phyloP scores from a whole-genome alignment of 352 stramenopile genomes.

The Phytopythium aichiense region DNA sequence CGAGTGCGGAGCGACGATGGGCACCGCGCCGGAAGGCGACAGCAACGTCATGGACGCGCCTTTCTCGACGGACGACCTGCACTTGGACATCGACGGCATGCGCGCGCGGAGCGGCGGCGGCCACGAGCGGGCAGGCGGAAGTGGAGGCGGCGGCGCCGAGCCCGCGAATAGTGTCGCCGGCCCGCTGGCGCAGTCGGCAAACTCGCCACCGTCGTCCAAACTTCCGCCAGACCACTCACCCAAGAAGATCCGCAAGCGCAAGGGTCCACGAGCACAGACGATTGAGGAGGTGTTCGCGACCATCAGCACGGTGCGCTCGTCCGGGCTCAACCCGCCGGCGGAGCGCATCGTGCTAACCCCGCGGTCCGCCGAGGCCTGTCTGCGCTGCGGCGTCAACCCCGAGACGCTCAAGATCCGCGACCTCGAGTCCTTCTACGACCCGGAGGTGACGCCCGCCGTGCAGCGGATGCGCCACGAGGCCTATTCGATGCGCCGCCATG shows the following conservation, averaged over 20 bases:
- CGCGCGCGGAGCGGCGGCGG: background rate
- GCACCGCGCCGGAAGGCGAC: background rate
- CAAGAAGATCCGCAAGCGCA: conserved; percentile 59
- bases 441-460: conserved; percentile 73
- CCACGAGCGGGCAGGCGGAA: conserved; percentile 3
- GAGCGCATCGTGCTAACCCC: conserved; percentile 86
- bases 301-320: conserved; percentile 65
- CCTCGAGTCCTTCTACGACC: conserved; percentile 89
- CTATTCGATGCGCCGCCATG: conserved; percentile 88
- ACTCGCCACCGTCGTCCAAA: background rate
- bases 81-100: conserved; percentile 26
- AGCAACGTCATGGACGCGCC: background rate
- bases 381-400: conserved; percentile 90
- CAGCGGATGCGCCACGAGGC: conserved; percentile 91
- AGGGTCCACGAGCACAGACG: conserved; percentile 49
- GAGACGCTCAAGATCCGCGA: conserved; percentile 91
- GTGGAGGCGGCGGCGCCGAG: background rate
- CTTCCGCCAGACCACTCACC: background rate
- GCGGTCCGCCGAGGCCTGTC: conserved; percentile 83
- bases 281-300: conserved; percentile 80
- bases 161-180: background rate
- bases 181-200: background rate
- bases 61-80: conserved; percentile 9
- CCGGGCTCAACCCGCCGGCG: conserved; percentile 58
- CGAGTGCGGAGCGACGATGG: background rate